phyloP scores from a whole-genome alignment of 345 rosid species.

The Eucalyptus paniculata region DNA sequence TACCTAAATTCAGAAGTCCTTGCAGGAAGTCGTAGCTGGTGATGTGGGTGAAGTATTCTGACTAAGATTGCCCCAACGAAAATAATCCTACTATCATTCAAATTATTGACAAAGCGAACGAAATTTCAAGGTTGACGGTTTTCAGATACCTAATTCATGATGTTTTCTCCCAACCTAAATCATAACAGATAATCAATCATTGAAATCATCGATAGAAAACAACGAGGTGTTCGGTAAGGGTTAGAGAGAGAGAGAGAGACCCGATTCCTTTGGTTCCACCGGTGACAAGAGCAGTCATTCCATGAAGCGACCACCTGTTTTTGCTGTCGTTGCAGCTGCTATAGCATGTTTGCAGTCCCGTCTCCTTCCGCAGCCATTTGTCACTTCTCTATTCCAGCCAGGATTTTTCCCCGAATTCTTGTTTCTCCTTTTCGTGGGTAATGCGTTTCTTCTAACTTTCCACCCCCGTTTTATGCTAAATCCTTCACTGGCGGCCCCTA shows the following conservation, averaged over 20 bases:
- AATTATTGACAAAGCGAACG: not conserved
- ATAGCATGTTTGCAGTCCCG: not conserved
- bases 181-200: not conserved
- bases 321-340: not conserved
- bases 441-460: not conserved
- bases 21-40: not conserved
- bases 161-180: not conserved
- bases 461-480: not conserved
- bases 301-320: constrained; percentile 6
- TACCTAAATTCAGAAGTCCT: no score
- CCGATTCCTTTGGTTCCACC: constrained; percentile 67
- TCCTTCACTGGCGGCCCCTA: not conserved
- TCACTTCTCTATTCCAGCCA: not conserved
- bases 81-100: not conserved
- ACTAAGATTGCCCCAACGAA: not conserved
- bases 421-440: not conserved
- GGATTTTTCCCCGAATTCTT: not conserved
- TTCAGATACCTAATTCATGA: not conserved
- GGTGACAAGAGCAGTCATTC: constrained; percentile 49
- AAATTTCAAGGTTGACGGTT: not conserved
- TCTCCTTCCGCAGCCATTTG: not conserved
- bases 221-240: not conserved
- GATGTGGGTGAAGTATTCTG: no score
- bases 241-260: not conserved
- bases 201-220: not conserved